These are phyloP conservation scores for Darksidea phi DNA, from an alignment of 495 filamentous ascomycete genomes.

Conservation along the genomic window DNA sequence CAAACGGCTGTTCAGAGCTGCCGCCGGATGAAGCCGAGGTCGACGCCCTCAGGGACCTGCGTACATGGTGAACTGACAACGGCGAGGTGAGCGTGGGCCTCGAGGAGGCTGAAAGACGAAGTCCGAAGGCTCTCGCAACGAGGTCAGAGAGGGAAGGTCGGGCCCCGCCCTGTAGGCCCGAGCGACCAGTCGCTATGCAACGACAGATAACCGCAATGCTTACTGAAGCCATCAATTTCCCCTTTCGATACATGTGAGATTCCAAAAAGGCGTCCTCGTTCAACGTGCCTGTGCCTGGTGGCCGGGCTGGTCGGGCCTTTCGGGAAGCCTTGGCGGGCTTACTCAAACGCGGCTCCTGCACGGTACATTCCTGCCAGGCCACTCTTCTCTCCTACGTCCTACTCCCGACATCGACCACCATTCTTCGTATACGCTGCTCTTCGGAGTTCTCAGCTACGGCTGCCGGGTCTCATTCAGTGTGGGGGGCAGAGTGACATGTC, in stretches of 20 bases:
- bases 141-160: background rate
- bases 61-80: no score
- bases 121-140: background rate
- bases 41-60: no score
- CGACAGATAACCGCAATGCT: background rate
- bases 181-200: background rate
- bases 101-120: background rate
- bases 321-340: background rate
- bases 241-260: background rate
- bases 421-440: background rate
- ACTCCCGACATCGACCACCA: background rate
- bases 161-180: background rate
- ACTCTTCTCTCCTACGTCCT: background rate
- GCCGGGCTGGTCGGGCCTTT: background rate
- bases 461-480: no score
- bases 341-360: slow-evolving; percentile 1
- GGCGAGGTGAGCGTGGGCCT: background rate
- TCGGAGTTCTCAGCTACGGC: background rate
- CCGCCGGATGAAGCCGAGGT: no score
- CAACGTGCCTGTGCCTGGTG: background rate
- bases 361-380: background rate
- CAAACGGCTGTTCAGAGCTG: no score
- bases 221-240: background rate
- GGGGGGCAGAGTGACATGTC: no score
- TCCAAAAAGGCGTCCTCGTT: background rate